Base-by-base conservation (phyloP, 2,329 filamentous ascomycete species). In the Cladosporium sphaerospermum region DNA sequence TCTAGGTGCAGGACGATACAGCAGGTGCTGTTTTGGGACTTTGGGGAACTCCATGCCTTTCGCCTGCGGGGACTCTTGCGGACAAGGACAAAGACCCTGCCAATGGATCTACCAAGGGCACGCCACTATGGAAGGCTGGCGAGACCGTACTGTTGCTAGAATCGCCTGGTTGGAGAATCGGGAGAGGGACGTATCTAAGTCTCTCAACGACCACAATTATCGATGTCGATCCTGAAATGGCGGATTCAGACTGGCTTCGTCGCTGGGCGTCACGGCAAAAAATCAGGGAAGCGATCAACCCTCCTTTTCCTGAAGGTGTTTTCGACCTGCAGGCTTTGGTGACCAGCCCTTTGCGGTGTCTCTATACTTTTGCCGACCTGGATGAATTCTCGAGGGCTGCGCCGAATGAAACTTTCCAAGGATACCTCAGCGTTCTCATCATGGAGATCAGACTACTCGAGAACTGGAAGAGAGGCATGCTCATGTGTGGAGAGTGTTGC, bases 1-100 rank as follows among this genome's bases (percentile, higher is more conserved):
- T 84, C 3, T 67, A 71, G 4, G 66, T 84, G 9, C 81, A 81
- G 59, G 82, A 85, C 62, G 75, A 83, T 59, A 83, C 80, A 0
- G 73, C 73, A 1, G 74, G 75, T 55, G 75, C 75, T 4, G 68
- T 71, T 2, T 66, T 84, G n/a, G 79, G 74, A 13, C 67, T 83
- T 4, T 84, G 80, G 75, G 74, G 74, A 34, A 71, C 75, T n/a
- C 67, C 77, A 43, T 71, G 75, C 4, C 55, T 49, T 7, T 63
- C 65, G 9, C 64, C 64, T 14, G 45, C 57, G 3, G 55, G 48
- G 34, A 37, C 23, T 9, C 37, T 9, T 8, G 55, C 56, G 16
- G 52, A 23, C n/a, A 7, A 11, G 8, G 53, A 46, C 11, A 18
- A 19, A n/a, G 57, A 59, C 11, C 48, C 54, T 7, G 43, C 19